Base-by-base conservation (phyloP, 1,284 basidiomycete species). In the Puccinia horiana region DNA sequence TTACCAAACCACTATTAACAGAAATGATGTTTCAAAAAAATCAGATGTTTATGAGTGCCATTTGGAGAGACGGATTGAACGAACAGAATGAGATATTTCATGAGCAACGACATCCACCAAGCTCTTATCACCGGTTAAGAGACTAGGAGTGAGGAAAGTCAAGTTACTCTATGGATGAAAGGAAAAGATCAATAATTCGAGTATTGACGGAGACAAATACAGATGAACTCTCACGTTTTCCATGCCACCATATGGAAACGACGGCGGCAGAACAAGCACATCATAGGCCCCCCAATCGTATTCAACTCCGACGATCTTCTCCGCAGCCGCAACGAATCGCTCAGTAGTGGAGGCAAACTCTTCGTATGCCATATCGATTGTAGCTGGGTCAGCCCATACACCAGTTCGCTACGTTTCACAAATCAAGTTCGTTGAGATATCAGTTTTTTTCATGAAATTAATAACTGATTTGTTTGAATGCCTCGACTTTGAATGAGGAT, bases 241-340 rank as follows among this genome's bases (percentile, higher is more conserved):
- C 86, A 86, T 86, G 42, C 86, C 87, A 32, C 87, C 87, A 83
- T 87, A 98, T 0, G 96, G 96, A 90, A 98, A 98, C 0, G 93
- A 93, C 20, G 94, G 93, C 0, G 96, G 96, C 11, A 98, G 89
- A n/a, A 98, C 93, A 42, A 98, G 89, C 9, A 96, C 88, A 87
- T 98, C 95, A 86, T 95, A 98, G 2, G 95, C 92, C 1, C 93
- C 93, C 88, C 96, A 98, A 72, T 90, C 89, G 87, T 98, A 99
- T 0, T 90, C 89, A 0, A 90, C 90, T 1, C 84, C 83, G 2
- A 94, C 90, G 56, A 95, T 87, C 52, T 88, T 88, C 87, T 97
- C 95, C 67, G 94, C 94, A 18, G 89, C 90, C 0, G 90, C 89
- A 84, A 96, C 88, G 87, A 94, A 95, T 84, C 92, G 93, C 83